A percentile compares a stretch with the other conserved stretches of the same genome.
These are phyloP conservation scores for Dionaea muscipula DNA, from an alignment of 179 eudicot genomes.

Conservation along the genomic window DNA sequence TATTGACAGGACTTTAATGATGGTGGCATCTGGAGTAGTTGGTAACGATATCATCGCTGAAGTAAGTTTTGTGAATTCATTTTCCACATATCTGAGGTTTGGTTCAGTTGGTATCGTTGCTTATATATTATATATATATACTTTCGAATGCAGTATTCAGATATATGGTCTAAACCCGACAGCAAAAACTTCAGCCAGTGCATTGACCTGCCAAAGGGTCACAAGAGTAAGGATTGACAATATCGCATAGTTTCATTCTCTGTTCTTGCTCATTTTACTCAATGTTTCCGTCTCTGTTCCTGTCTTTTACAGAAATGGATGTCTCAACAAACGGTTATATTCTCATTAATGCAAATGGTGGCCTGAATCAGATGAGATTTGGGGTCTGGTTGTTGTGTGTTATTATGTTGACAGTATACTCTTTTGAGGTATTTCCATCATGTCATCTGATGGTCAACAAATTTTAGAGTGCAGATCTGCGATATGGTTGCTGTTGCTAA, in stretches of 20 bases:
- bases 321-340: slow-evolving; percentile 72
- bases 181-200: slow-evolving; percentile 81
- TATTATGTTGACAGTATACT: slow-evolving; percentile 15
- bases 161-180: slow-evolving; percentile 65
- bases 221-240: slow-evolving; percentile 42
- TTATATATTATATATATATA: slow-evolving; percentile 18
- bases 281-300: slow-evolving; percentile 9
- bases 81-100: neutral
- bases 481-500: slow-evolving; percentile 99
- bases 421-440: slow-evolving; percentile 8
- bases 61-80: slow-evolving; percentile 32
- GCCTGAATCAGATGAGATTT: slow-evolving; percentile 99
- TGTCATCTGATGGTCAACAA: slow-evolving; percentile 32
- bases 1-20: slow-evolving; percentile 40
- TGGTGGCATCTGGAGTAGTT: slow-evolving; percentile 51
- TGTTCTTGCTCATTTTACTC: neutral
- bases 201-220: slow-evolving; percentile 54
- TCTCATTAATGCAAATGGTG: slow-evolving; percentile 92
- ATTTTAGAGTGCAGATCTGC: slow-evolving; percentile 94
- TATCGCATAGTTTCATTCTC: neutral
- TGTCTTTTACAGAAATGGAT: slow-evolving; percentile 43
- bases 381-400: slow-evolving; percentile 71
- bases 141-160: slow-evolving; percentile 41
- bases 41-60: slow-evolving; percentile 28
- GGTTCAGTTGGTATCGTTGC: slow-evolving; percentile 2